Base-by-base conservation (phyloP, 1,139 yeast species). In the Arxiozyma telluris region DNA sequence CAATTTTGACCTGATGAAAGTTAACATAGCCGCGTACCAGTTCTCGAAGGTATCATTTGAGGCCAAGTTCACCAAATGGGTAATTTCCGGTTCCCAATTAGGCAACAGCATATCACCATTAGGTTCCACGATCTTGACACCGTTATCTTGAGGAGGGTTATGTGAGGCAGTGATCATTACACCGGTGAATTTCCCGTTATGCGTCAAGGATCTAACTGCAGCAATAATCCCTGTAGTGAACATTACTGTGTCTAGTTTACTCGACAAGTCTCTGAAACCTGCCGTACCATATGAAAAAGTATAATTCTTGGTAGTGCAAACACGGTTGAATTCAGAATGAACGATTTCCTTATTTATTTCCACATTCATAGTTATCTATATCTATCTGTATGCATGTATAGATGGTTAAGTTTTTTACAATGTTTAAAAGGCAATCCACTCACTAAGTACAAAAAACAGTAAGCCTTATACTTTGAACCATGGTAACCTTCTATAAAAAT, bases 81-180 rank as follows among this genome's bases (percentile, higher is more conserved):
- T 88, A 38, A 96, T 96, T 61, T 82, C 75, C 1, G 76, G 71
- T 68, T 93, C 98, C 98, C 98, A 94, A 17, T 77, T 67, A 54
- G 82, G 80, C 57, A 82, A 88, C 62, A 93, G 78, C 98, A 93
- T 93, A 60, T 87, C 93, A 39, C 98, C 98, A 69, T 79, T 73
- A 0, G 98, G 98, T 63, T 93, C 98, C 44, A 91, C 90, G 25
- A 93, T 77, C 72, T 93, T 93, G 55, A 93, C 96, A n/a, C 98
- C 98, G 63, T 93, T 93, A 66, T 93, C 98, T 51, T 76, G 77
- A 0, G 98, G 96, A 0, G 98, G 98, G 64, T 93, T 93, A 69
- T 93, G 98, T 1, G 96, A 88, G 0, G 98, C 98, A 1, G 98
- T 94, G 63, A 94, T 83, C 98, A 94, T 93, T 12, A 90, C 85